A percentile compares a stretch with the other conserved stretches of the same genome.
phyloP scores from a whole-genome alignment of 2,329 filamentous ascomycete species.

The Fusarium chlamydosporum region DNA sequence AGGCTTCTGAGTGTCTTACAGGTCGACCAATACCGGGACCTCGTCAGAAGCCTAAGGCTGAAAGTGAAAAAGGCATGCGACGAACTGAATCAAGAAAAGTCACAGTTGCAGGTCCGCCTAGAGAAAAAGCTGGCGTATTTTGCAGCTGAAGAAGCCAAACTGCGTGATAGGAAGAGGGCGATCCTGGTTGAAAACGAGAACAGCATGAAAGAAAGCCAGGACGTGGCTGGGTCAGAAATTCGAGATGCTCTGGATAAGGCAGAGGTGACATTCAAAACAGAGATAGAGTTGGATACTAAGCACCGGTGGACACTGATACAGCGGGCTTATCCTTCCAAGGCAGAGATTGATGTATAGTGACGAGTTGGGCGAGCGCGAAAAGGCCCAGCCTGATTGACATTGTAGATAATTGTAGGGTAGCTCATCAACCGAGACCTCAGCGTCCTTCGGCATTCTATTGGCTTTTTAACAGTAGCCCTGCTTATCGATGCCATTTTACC shows the following conservation, averaged over 20 bases:
- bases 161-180: background rate
- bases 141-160: background rate
- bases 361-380: background rate
- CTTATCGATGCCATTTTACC: no score
- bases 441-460: no score
- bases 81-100: background rate
- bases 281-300: background rate
- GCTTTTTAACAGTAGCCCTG: no score
- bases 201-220: constrained; percentile 1
- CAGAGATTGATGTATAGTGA: background rate
- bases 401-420: no score
- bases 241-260: background rate
- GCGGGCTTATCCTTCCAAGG: background rate
- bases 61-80: background rate
- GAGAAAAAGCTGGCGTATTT: background rate
- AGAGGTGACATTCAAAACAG: background rate
- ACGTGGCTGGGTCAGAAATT: background rate
- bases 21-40: background rate
- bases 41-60: background rate
- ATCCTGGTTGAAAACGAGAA: background rate
- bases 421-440: no score
- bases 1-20: background rate
- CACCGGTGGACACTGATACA: background rate
- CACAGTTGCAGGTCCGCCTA: background rate
- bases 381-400: background rate